Base-by-base conservation (phyloP, 345 rosid species). In the Diplotaxis tenuifolia region DNA sequence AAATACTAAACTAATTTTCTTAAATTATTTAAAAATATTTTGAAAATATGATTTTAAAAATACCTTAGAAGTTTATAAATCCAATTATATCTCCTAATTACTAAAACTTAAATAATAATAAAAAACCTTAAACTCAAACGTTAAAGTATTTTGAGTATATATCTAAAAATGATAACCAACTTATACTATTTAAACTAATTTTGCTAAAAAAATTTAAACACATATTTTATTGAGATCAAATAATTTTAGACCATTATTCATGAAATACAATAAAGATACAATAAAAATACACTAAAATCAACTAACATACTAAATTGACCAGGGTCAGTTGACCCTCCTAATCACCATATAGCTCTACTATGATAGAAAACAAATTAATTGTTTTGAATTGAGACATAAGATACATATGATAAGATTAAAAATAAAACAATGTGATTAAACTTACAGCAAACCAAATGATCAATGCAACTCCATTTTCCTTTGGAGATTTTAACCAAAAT, bases 371-470 rank as follows among this genome's bases (percentile, higher is more conserved):
- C 2, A 16, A 49, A 16, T 32, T 15, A 14, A 1, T 7, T 45
- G 6, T 28, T 49, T 42, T 12, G 3, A 11, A 32, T 11, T 12
- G 7, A 45, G 27, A 67, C 32, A 67, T 31, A 32, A 29, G 9
- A 52, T 22, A 47, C 14, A 36, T 19, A 31, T 9, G 31, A 23
- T 32, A 25, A 0, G 25, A 16, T 19, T 45, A 34, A 52, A 36
- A 60, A 14, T 22, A 9, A 62, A 27, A 62, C 3, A 59, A 69
- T 69, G 59, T 53, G 18, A 75, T 54, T 12, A 60, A 75, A 29
- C 50, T 68, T 29, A 62, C 74, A 68, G 21, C 68, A 67, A 74
- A 34, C 62, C 67, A 67, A 73, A 58, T 74, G 72, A 58, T 9
- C 56, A 68, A 68, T 60, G 34, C 49, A 68, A 38, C 52, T 53